phyloP scores from a whole-genome alignment of 805 yeast genomes.

The Grigorovia yakushimaensis region DNA sequence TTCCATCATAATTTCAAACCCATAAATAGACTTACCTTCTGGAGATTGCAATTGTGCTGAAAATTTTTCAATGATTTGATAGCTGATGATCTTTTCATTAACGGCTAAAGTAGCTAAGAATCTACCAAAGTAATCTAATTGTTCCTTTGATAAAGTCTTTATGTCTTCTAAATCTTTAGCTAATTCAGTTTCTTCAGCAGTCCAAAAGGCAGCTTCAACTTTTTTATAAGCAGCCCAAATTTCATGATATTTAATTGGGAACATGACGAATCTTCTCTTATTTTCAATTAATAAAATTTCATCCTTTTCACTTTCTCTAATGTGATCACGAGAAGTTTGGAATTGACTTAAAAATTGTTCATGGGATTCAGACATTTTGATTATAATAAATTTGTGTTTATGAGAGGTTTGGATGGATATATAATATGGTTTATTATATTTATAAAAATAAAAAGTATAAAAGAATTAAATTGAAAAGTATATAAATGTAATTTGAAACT shows the following conservation, averaged over 20 bases:
- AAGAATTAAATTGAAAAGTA: neutral
- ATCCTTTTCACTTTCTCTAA: slow-evolving; percentile 66
- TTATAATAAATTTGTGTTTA: neutral
- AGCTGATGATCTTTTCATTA: slow-evolving; percentile 93
- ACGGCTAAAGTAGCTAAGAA: slow-evolving; percentile 97
- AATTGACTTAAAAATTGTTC: slow-evolving; percentile 46
- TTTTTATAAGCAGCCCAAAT: slow-evolving; percentile 98
- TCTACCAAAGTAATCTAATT: slow-evolving; percentile 79
- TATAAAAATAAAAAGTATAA: slow-evolving; percentile 2
- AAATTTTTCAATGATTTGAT: slow-evolving; percentile 91
- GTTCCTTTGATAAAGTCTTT: slow-evolving; percentile 75
- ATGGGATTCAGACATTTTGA: slow-evolving; percentile 30
- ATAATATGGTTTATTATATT: neutral
- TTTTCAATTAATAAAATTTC: slow-evolving; percentile 86
- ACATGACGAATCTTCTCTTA: slow-evolving; percentile 80
- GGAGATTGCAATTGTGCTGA: slow-evolving; percentile 94
- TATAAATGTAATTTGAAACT: neutral
- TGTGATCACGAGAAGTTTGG: slow-evolving; percentile 53
- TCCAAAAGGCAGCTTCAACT: slow-evolving; percentile 99
- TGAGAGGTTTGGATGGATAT: neutral
- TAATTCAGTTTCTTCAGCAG: slow-evolving; percentile 95
- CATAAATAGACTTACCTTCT: slow-evolving; percentile 96
- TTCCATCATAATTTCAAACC: slow-evolving; percentile 99
- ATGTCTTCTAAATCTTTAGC: slow-evolving; percentile 84
- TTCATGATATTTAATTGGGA: slow-evolving; percentile 95